Evolutionary conservation across 495 filamentous ascomycete genomes (phyloP).

Genomic region (Cudoniella acicularis): DNA sequence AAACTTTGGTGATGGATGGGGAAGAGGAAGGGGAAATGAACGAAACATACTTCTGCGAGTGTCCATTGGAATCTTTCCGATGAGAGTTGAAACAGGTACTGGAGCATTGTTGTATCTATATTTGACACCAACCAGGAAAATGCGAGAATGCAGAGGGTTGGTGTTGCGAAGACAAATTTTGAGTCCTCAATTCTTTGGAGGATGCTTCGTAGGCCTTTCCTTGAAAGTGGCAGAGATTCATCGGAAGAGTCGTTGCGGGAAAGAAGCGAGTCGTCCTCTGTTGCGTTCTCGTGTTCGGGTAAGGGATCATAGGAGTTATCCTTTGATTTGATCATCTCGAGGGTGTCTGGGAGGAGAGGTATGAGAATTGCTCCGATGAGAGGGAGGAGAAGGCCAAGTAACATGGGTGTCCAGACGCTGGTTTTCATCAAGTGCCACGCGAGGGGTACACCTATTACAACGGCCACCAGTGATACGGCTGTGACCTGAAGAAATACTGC

Average conservation of each 20-base stretch:
- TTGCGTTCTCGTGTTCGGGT: too few species aligned
- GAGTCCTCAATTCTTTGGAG: not conserved
- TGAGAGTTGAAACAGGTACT: conserved; percentile 9
- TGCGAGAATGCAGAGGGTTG: not conserved
- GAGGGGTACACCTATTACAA: not conserved
- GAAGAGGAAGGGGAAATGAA: conserved; percentile 3
- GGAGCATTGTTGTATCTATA: not conserved
- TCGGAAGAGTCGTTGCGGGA: not conserved
- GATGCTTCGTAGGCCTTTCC: not conserved
- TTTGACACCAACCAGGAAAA: conserved; percentile 3
- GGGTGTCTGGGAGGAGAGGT: not conserved
- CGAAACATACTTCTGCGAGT: conserved; percentile 4
- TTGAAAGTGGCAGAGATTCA: not conserved
- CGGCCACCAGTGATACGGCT: not conserved
- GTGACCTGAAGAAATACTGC: not conserved
- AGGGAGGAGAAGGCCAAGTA: not conserved
- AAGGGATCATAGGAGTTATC: not conserved
- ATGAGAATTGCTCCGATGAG: not conserved
- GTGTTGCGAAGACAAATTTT: conserved; percentile 2
- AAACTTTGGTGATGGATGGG: too few species aligned
- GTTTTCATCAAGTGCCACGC: conserved; percentile 10
- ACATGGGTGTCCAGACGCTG: not conserved
- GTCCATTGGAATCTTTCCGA: conserved; percentile 6
- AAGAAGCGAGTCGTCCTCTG: not conserved
- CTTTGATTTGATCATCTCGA: not conserved